Conservation (phyloP, 1,139 yeast genomes). For the Suhomyces atakaporum region DNA sequence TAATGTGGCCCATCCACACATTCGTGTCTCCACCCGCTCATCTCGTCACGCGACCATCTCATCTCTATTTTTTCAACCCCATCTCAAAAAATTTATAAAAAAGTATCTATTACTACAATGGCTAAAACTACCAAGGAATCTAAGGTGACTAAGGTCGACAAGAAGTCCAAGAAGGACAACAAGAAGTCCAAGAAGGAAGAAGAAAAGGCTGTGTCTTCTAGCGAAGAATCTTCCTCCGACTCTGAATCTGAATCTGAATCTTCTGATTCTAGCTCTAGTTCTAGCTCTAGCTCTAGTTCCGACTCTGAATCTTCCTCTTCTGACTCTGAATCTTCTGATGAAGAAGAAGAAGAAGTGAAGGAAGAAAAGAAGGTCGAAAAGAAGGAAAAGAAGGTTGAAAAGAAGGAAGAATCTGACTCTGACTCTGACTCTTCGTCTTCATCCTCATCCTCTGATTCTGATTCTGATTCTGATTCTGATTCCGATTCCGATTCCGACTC, state of each 20-base stretch:
- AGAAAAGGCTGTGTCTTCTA: conserved; percentile 27
- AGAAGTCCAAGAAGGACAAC: conserved; percentile 31
- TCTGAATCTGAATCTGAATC: conserved; percentile 20
- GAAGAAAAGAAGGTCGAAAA: conserved; percentile 16
- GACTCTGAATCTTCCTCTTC: conserved; percentile 16
- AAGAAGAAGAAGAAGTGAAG: conserved; percentile 12
- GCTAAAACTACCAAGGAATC: conserved; percentile 31
- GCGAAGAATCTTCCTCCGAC: conserved; percentile 13
- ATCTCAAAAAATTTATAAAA: conserved; percentile 7
- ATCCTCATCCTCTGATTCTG: conserved; percentile 27
- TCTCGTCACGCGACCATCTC: conserved; percentile 11
- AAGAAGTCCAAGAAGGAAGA: conserved; percentile 27
- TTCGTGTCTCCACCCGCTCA: conserved; percentile 5
- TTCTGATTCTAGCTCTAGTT: conserved; percentile 7
- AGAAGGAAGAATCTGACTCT: conserved; percentile 21
- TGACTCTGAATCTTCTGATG: conserved; percentile 18
- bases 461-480: conserved; percentile 30
- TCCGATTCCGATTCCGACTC: conserved; percentile 24
- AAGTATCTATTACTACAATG: conserved; percentile 20
- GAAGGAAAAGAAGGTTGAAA: too few species aligned
- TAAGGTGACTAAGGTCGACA: conserved; percentile 18
- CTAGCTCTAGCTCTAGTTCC: not conserved
- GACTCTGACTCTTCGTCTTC: conserved; percentile 20
- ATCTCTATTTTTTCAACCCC: conserved; percentile 9
- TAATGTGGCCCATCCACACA: not conserved